Conservation (phyloP, 225 moss, liverwort and hornwort genomes). For the Bryum argenteum region DNA sequence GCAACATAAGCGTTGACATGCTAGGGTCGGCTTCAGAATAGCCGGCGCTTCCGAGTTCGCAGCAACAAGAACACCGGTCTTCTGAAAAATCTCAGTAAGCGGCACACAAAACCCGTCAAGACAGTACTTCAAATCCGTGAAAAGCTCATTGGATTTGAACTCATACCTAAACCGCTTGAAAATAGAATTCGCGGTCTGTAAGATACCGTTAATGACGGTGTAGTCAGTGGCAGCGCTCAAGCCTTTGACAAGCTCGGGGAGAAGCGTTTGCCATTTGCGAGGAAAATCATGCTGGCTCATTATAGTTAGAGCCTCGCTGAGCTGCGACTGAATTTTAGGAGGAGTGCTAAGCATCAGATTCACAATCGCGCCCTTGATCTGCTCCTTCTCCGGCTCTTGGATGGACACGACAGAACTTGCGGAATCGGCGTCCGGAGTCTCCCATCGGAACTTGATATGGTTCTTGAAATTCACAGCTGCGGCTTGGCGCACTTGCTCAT, state of each 20-base stretch:
- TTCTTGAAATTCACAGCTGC: constrained; percentile 99
- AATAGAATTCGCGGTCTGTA: constrained; percentile 94
- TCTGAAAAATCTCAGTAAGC: constrained; percentile 77
- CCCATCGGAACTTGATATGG: constrained; percentile 87
- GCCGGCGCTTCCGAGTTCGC: constrained; percentile 53
- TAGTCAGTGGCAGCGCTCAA: constrained; percentile 65
- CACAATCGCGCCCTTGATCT: constrained; percentile 87
- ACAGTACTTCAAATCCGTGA: constrained; percentile 92
- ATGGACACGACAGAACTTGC: constrained; percentile 36
- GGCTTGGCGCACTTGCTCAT: constrained; percentile 83
- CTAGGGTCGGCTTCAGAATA: constrained; percentile 69
- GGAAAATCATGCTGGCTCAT: constrained; percentile 99
- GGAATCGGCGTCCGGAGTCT: constrained; percentile 58
- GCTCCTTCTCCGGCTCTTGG: constrained; percentile 87
- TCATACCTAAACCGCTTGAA: constrained; percentile 99
- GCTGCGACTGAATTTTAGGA: constrained; percentile 90
- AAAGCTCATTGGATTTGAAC: constrained; percentile 86
- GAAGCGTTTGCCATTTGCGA: constrained; percentile 73
- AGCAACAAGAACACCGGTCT: constrained; percentile 66
- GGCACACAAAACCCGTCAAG: constrained; percentile 90
- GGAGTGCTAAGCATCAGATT: constrained; percentile 84
- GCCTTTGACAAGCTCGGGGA: constrained; percentile 82
- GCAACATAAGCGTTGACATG: constrained; percentile 86
- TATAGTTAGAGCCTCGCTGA: constrained; percentile 87
- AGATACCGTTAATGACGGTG: constrained; percentile 78